Evolutionary conservation across 1,139 yeast species (phyloP).

Genomic region (Debaryomyces sp.): DNA sequence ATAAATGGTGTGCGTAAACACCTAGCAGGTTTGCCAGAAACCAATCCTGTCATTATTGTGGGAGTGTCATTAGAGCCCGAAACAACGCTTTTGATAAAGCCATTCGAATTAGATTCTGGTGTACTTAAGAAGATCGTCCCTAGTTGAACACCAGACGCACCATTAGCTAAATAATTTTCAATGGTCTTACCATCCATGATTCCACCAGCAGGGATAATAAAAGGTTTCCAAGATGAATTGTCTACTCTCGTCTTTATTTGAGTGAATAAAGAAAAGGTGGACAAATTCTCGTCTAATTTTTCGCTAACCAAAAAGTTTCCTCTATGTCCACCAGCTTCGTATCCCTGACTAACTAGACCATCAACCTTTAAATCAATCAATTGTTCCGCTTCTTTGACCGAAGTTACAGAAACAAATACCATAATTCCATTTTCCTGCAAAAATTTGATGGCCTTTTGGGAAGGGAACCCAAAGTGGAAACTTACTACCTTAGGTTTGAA

Average conservation of each 20-base stretch:
- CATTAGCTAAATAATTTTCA: conserved; percentile 27
- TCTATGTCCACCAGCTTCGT: conserved; percentile 59
- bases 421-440: conserved; percentile 49
- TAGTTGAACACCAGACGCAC: conserved; percentile 50
- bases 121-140: conserved; percentile 49
- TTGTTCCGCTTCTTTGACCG: conserved; percentile 36
- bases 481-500: conserved; percentile 35
- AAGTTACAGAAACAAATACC: conserved; percentile 54
- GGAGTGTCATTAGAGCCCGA: conserved; percentile 12
- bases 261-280: conserved; percentile 35
- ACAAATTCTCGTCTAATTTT: conserved; percentile 34
- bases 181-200: conserved; percentile 32
- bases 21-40: conserved; percentile 46
- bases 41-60: conserved; percentile 36
- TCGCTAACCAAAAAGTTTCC: conserved; percentile 40
- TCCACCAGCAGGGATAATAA: conserved; percentile 52
- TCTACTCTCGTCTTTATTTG: conserved; percentile 21
- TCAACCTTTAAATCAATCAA: conserved; percentile 31
- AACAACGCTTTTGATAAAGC: conserved; percentile 18
- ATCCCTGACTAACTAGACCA: conserved; percentile 51
- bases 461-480: conserved; percentile 54
- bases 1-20: conserved; percentile 37
- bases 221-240: conserved; percentile 19
- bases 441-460: conserved; percentile 35
- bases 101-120: conserved; percentile 29